These are phyloP conservation scores for Capsella rubella DNA, from an alignment of 441 rosid species.

Conservation along the genomic window DNA sequence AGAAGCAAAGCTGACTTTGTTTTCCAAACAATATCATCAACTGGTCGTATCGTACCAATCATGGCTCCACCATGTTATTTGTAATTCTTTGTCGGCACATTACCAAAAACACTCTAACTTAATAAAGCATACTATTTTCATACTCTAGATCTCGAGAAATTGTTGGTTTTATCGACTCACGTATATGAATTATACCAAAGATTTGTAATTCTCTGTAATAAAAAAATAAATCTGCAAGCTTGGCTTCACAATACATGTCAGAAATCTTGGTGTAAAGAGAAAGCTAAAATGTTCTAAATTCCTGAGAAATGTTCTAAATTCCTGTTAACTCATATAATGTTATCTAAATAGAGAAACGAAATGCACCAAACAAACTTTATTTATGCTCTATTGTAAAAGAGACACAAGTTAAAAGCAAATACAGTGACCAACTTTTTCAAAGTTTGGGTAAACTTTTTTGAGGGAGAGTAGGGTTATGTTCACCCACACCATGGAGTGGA, in stretches of 20 bases:
- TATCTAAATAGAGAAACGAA: neutral
- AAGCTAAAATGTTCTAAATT: neutral
- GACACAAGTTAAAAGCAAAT: neutral
- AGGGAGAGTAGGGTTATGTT: conserved; percentile 41
- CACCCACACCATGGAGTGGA: conserved; percentile 54
- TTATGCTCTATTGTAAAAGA: neutral
- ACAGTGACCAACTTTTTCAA: conserved; percentile 29
- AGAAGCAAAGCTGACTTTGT: conserved; percentile 35
- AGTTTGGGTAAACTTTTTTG: conserved; percentile 33
- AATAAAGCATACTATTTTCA: neutral
- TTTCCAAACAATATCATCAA: conserved; percentile 36
- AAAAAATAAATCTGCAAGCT: no score
- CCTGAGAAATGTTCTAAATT: neutral
- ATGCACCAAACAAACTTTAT: conserved; percentile 8
- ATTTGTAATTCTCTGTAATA: no score
- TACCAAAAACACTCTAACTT: neutral
- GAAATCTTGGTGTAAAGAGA: neutral
- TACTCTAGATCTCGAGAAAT: neutral
- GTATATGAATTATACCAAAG: no score
- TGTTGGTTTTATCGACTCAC: neutral
- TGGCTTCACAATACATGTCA: neutral
- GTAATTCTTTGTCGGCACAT: conserved; percentile 40
- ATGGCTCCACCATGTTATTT: conserved; percentile 41
- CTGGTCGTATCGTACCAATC: conserved; percentile 43
- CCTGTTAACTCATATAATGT: neutral